Evolutionary conservation across 106 monocot species (phyloP).

Genomic region (Chionographis japonica): DNA sequence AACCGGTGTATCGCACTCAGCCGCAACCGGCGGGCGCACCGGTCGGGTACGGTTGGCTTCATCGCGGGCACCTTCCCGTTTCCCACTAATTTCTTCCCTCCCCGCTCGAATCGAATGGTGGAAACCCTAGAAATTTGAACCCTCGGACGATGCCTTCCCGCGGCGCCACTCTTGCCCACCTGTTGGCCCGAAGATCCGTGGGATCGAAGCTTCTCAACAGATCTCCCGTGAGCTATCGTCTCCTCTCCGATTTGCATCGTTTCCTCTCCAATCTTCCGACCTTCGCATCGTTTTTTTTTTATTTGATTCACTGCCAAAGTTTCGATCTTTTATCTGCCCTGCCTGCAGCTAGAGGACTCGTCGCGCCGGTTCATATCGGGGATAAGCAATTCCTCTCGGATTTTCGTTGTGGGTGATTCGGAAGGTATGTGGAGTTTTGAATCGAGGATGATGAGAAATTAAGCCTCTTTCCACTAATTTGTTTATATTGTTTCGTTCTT

Average conservation of each 20-base stretch:
- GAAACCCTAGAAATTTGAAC: background rate
- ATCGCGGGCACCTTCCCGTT: too few relatives aligned
- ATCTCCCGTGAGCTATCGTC: background rate
- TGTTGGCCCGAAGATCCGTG: slow-evolving; percentile 27
- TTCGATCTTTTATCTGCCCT: background rate
- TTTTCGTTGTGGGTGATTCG: slow-evolving; percentile 3
- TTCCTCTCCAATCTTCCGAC: background rate
- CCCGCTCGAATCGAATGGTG: background rate
- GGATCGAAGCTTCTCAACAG: slow-evolving; percentile 2
- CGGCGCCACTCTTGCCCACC: slow-evolving; percentile 25
- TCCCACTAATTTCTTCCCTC: too few relatives aligned
- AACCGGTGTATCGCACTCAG: too few relatives aligned
- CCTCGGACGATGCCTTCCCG: slow-evolving; percentile 24
- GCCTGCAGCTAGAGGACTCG: slow-evolving; percentile 11
- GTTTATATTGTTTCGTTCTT: background rate
- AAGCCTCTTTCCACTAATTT: too few relatives aligned
- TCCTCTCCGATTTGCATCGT: background rate
- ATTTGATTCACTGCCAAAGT: background rate
- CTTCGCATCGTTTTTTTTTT: background rate
- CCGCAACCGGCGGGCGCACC: too few relatives aligned
- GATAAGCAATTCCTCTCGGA: slow-evolving; percentile 28
- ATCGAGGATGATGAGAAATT: too few relatives aligned
- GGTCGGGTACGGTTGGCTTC: too few relatives aligned
- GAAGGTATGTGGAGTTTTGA: background rate
- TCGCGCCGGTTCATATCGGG: slow-evolving; percentile 18